Evolutionary conservation across 2,329 filamentous ascomycete genomes (phyloP).

Genomic region (Ophiocordyceps sinensis): DNA sequence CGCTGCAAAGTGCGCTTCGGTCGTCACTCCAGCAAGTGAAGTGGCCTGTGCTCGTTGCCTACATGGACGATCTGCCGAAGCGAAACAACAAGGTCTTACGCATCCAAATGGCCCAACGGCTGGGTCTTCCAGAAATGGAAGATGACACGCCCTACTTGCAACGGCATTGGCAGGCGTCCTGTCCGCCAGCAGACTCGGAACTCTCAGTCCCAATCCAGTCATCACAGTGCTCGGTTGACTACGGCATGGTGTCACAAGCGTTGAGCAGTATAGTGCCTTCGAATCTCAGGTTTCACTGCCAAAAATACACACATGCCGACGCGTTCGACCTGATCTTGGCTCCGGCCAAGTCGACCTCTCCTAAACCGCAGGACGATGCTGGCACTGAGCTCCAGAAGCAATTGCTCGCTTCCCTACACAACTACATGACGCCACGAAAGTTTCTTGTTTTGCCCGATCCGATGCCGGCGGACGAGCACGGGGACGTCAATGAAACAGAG

Average conservation of each 20-base stretch:
- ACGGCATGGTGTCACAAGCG: slow-evolving; percentile 11
- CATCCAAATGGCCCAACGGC: slow-evolving; percentile 33
- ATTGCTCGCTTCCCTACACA: slow-evolving; percentile 9
- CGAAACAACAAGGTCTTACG: slow-evolving; percentile 44
- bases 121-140: slow-evolving; percentile 27
- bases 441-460: slow-evolving; percentile 19
- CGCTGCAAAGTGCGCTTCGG: slow-evolving; percentile 30
- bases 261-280: slow-evolving; percentile 7
- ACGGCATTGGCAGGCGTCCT: slow-evolving; percentile 34
- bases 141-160: slow-evolving; percentile 27
- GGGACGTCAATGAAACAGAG: slow-evolving; percentile 18
- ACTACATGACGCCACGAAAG: slow-evolving; percentile 23
- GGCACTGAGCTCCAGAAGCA: slow-evolving; percentile 6
- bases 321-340: slow-evolving; percentile 10
- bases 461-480: slow-evolving; percentile 16
- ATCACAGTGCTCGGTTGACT: slow-evolving; percentile 17
- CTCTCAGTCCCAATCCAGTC: slow-evolving; percentile 25
- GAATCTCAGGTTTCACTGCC: slow-evolving; percentile 7
- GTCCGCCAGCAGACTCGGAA: slow-evolving; percentile 31
- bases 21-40: slow-evolving; percentile 36
- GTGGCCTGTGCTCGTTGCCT: slow-evolving; percentile 34
- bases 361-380: slow-evolving; percentile 1
- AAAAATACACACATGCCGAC: slow-evolving; percentile 1
- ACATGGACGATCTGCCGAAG: slow-evolving; percentile 40
- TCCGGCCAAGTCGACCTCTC: slow-evolving; percentile 3